These are phyloP conservation scores for Somion occarium DNA, from an alignment of 1,284 basidiomycete species.

Conservation along the genomic window DNA sequence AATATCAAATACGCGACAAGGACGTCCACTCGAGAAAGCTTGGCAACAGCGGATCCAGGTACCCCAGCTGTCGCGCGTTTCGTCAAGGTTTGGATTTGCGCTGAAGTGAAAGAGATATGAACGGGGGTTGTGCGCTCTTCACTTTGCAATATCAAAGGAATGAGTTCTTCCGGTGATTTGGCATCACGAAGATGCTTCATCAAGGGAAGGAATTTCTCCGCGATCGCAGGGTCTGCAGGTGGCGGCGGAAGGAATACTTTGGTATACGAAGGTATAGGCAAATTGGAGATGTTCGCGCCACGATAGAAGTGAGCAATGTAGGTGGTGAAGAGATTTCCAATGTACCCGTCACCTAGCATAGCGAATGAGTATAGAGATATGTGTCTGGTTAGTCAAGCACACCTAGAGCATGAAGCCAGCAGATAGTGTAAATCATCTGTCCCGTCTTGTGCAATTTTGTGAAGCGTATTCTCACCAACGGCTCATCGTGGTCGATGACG, in stretches of 20 bases:
- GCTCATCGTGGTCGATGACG: neutral
- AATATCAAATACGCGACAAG: neutral
- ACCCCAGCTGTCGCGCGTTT: neutral
- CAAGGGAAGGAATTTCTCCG: neutral
- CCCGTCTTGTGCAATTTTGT: neutral
- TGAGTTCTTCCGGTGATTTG: neutral
- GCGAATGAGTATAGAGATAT: neutral
- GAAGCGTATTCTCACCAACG: neutral
- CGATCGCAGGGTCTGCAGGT: neutral
- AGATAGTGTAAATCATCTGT: neutral
- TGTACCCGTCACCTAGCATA: neutral
- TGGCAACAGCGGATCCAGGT: neutral
- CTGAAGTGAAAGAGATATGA: neutral
- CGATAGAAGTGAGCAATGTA: neutral
- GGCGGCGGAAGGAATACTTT: neutral
- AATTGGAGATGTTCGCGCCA: neutral
- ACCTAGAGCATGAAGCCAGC: neutral
- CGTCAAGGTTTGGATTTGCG: neutral
- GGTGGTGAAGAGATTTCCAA: neutral
- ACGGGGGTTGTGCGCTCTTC: neutral
- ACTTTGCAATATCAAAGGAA: neutral
- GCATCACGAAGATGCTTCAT: neutral
- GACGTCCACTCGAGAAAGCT: neutral
- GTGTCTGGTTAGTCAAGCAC: no score
- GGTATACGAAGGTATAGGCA: neutral